Evolutionary conservation across 129 eudicot genomes (phyloP).

Genomic region (Flaveria linearis): DNA sequence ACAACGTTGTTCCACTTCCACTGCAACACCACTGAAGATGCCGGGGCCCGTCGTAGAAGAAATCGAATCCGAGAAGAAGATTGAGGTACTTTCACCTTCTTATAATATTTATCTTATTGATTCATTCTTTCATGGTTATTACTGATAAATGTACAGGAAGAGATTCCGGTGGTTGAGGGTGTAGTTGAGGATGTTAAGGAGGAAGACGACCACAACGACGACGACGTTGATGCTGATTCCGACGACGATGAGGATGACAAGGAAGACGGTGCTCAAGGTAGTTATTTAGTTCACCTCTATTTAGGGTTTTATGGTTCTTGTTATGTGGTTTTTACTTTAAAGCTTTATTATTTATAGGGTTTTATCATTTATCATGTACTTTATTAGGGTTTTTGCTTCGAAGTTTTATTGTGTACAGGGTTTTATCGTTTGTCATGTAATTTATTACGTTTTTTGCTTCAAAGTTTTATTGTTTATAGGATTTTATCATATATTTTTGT

Average conservation of each 20-base stretch:
- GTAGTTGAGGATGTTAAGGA: conserved; percentile 85
- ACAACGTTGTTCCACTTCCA: neutral
- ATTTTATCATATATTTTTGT: too few relatives aligned
- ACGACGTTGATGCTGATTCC: conserved; percentile 41
- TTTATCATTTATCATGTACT: neutral
- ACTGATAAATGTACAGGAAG: conserved; percentile 35
- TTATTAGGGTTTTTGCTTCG: too few relatives aligned
- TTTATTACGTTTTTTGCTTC: too few relatives aligned
- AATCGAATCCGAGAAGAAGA: conserved; percentile 43
- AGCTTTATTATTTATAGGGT: too few relatives aligned
- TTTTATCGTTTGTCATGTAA: too few relatives aligned
- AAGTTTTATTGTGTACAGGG: too few relatives aligned
- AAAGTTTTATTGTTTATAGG: too few relatives aligned
- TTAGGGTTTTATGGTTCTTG: neutral
- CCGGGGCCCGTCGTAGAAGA: conserved; percentile 79
- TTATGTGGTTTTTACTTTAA: too few relatives aligned
- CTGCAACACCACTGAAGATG: conserved; percentile 37
- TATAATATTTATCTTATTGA: neutral
- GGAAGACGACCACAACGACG: conserved; percentile 75
- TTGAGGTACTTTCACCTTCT: conserved; percentile 27
- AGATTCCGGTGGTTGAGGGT: conserved; percentile 63
- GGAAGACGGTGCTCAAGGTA: conserved; percentile 41
- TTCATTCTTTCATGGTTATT: neutral
- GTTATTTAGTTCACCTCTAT: neutral
- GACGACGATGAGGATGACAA: conserved; percentile 52